Evolutionary conservation across 495 filamentous ascomycete genomes (phyloP), one percentile per base, ranked within the genome.

Genomic region (Poronia punctata): DNA sequence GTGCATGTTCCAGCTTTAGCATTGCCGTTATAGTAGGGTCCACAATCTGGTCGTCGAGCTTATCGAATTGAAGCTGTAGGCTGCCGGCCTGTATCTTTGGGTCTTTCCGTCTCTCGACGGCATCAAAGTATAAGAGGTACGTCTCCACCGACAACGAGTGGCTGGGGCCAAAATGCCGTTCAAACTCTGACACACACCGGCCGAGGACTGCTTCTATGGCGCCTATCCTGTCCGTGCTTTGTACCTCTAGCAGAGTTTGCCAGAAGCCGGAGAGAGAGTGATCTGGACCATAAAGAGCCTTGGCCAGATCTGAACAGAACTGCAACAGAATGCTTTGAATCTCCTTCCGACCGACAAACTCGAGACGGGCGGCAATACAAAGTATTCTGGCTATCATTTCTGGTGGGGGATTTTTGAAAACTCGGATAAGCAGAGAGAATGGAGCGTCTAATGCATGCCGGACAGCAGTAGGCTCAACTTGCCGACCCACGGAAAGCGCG

Each of bases 381-480:
- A 59, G 41, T 33, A 59, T n/a, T 27, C 49, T 53, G 7, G 55
- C 44, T 42, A 59, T 45, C 21, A 52, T 31, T 2, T 53, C 44
- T 10, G 55, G 55, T 4, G 55, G 55, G 20, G 55, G 55, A 17
- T 59, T 55, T 9, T 38, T 56, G 35, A 59, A 59, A 12, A 56
- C 47, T 35, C 52, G 46, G n/a, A 51, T 48, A 18, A 59, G 38
- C 37, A 59, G 49, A 15, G 52, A 40, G 42, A 59, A 53, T 8
- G 55, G 49, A 16, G 41, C 19, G 23, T 59, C 55, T 8, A 59
- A 52, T 1, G 47, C 44, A 7, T 39, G 43, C 11, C 44, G 41
- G 33, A 56, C 28, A 12, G 40, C 41, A 16, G 29, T 36, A 7
- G 55, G 47, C 16, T 59, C 52, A 18, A 52, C 55, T 14, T 56